Evolutionary conservation across 257 asterid species (phyloP).

Genomic region (Euphrasia confusa): DNA sequence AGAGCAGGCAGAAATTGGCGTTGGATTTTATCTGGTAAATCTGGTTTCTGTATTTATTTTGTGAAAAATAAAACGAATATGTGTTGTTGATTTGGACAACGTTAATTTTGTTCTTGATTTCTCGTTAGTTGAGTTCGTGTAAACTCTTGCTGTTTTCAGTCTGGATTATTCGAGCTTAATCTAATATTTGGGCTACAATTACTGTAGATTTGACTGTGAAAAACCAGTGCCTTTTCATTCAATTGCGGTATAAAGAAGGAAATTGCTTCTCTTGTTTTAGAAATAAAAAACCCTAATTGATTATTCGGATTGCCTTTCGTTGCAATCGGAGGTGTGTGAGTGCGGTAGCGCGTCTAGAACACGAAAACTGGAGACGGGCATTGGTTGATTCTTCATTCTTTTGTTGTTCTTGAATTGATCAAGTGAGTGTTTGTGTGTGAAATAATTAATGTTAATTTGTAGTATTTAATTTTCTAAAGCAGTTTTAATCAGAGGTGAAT

Average conservation of each 20-base stretch:
- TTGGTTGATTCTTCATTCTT: no score
- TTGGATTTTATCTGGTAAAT: not conserved
- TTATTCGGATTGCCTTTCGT: no score
- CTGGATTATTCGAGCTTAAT: not conserved
- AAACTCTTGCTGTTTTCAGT: not conserved
- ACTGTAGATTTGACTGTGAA: not conserved
- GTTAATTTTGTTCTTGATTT: not conserved
- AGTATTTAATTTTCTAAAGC: slow-evolving; percentile 2
- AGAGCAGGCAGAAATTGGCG: not conserved
- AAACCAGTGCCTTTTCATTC: not conserved
- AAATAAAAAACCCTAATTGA: no score
- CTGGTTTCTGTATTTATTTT: not conserved
- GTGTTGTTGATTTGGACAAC: no score
- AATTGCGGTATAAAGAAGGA: not conserved
- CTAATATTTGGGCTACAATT: not conserved
- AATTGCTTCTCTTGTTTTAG: not conserved
- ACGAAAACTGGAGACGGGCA: no score
- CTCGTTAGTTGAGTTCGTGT: not conserved
- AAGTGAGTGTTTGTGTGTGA: no score
- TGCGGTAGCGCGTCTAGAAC: no score
- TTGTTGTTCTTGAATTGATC: no score
- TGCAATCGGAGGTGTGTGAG: no score
- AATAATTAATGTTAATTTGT: not conserved
- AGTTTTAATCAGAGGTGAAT: slow-evolving; percentile 4
- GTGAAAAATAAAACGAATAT: not conserved